These are phyloP conservation scores for Lipomyces mesembrius DNA, from an alignment of 805 yeast genomes.

Conservation along the genomic window DNA sequence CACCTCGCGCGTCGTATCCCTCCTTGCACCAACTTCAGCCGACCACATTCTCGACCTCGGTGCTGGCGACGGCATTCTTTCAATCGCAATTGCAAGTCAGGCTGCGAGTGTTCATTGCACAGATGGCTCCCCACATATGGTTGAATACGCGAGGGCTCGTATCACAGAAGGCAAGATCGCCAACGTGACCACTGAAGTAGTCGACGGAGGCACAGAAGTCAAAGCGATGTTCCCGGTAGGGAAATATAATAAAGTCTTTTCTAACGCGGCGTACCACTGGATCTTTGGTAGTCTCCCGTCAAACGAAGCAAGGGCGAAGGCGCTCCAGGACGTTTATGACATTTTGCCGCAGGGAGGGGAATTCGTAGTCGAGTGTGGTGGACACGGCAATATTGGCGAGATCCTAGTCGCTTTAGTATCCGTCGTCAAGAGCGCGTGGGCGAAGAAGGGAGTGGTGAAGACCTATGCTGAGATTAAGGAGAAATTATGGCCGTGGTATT, in stretches of 20 bases:
- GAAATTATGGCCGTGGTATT: slow-evolving; percentile 39
- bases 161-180: slow-evolving; percentile 2
- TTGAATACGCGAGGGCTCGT: slow-evolving; percentile 21
- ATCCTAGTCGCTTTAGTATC: slow-evolving; percentile 36
- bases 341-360: slow-evolving; percentile 34
- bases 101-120: slow-evolving; percentile 32
- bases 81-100: slow-evolving; percentile 24
- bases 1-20: slow-evolving; percentile 29
- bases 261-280: slow-evolving; percentile 43
- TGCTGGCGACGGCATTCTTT: slow-evolving; percentile 36
- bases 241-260: slow-evolving; percentile 38
- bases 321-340: slow-evolving; percentile 33
- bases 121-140: slow-evolving; percentile 30
- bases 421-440: slow-evolving; percentile 26
- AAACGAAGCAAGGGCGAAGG: slow-evolving; percentile 25
- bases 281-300: slow-evolving; percentile 29
- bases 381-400: slow-evolving; percentile 41
- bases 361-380: slow-evolving; percentile 41
- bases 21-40: slow-evolving; percentile 18
- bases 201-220: slow-evolving; percentile 24
- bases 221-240: slow-evolving; percentile 15
- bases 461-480: slow-evolving; percentile 17
- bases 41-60: slow-evolving; percentile 37
- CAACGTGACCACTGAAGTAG: slow-evolving; percentile 25
- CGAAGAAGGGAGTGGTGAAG: slow-evolving; percentile 7